A percentile compares a stretch with the other conserved stretches of the same genome.
These are phyloP conservation scores for Botrytis cinerea DNA, from an alignment of 2,329 filamentous ascomycete genomes.

Conservation along the genomic window DNA sequence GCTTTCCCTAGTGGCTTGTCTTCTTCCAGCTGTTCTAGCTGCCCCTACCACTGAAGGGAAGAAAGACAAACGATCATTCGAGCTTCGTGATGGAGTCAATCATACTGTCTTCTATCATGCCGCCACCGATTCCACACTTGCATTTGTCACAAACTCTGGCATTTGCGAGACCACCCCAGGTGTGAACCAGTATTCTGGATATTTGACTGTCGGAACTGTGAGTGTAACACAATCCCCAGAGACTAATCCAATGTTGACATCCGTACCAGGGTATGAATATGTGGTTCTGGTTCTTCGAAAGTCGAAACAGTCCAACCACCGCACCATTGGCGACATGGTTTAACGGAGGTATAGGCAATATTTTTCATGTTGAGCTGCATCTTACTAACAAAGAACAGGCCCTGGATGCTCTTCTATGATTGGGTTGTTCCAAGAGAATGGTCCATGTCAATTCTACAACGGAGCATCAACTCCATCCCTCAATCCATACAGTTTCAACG, in stretches of 20 bases:
- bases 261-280: conserved; percentile 30
- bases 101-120: conserved; percentile 52
- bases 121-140: conserved; percentile 48
- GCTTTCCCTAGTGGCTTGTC: conserved; percentile 22
- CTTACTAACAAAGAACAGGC: conserved; percentile 27
- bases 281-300: conserved; percentile 58
- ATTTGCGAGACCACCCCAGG: conserved; percentile 54
- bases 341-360: conserved; percentile 43
- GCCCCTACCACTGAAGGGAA: conserved; percentile 15
- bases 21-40: conserved; percentile 30
- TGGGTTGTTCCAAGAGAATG: conserved; percentile 58
- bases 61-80: conserved; percentile 41
- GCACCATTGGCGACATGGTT: conserved; percentile 50
- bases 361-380: neutral
- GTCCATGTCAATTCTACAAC: conserved; percentile 47
- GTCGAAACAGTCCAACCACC: conserved; percentile 51
- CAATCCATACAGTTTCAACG: conserved; percentile 47
- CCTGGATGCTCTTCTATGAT: conserved; percentile 57
- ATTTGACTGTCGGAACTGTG: conserved; percentile 48
- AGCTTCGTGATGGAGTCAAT: conserved; percentile 44
- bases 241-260: conserved; percentile 31
- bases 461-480: conserved; percentile 45
- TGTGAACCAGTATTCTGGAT: conserved; percentile 54
- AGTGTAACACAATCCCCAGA: conserved; percentile 30
- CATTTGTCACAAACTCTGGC: conserved; percentile 53